Conservation (phyloP, 768 basidiomycete species). For the Amanita subjunquillea region DNA sequence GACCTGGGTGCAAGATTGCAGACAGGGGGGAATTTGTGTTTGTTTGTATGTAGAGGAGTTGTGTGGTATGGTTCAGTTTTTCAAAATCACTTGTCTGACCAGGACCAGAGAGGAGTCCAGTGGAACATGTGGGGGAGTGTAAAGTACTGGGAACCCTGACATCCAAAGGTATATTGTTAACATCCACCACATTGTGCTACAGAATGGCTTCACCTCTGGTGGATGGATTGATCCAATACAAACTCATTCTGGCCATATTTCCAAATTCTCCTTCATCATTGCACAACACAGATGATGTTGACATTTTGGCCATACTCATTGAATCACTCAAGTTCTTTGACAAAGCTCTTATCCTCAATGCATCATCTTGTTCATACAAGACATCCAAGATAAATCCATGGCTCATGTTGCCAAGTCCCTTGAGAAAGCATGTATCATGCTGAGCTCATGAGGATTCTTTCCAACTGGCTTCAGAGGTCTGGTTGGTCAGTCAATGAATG, state of each 20-base stretch:
- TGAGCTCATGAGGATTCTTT: conserved; percentile 10
- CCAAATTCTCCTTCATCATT: conserved; percentile 3
- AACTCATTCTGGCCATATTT: conserved; percentile 7
- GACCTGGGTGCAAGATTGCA: too few relatives aligned
- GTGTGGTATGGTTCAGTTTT: too few relatives aligned
- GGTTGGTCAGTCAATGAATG: conserved; percentile 7
- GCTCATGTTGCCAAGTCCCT: conserved; percentile 5
- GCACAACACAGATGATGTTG: background rate
- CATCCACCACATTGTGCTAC: background rate
- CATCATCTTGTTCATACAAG: conserved; percentile 6
- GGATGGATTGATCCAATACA: background rate
- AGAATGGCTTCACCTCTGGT: background rate
- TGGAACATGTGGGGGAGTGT: too few relatives aligned
- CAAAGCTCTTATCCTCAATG: conserved; percentile 2
- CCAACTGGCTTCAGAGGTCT: conserved; percentile 8
- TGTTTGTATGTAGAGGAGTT: too few relatives aligned
- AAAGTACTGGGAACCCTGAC: too few relatives aligned
- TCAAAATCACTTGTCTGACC: too few relatives aligned
- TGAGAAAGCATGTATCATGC: conserved; percentile 9
- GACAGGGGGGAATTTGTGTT: too few relatives aligned
- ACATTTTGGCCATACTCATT: conserved; percentile 7
- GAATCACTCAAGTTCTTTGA: conserved; percentile 9
- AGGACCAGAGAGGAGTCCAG: too few relatives aligned
- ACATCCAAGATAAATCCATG: conserved; percentile 1
- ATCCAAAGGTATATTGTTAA: background rate